Conservation (phyloP, 495 filamentous ascomycete genomes). For the Ramalina peruviana region DNA sequence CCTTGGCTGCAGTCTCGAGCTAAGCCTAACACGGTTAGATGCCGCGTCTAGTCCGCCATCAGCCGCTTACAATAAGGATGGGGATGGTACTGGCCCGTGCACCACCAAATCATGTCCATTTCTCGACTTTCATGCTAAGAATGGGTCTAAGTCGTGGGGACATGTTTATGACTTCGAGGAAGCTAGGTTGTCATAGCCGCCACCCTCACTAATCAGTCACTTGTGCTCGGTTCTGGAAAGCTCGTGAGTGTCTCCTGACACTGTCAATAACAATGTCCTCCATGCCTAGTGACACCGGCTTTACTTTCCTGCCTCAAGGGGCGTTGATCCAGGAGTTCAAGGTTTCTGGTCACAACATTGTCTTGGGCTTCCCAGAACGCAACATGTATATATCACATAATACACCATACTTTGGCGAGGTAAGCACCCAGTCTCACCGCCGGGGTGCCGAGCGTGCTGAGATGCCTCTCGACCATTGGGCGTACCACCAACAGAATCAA, state of each 20-base stretch:
- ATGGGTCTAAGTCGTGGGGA: too few species aligned
- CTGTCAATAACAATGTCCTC: neutral
- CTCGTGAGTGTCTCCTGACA: neutral
- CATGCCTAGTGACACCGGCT: slow-evolving; percentile 18
- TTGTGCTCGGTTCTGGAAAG: neutral
- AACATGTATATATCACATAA: slow-evolving; percentile 62
- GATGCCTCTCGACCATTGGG: slow-evolving; percentile 50
- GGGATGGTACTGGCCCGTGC: too few species aligned
- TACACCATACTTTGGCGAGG: slow-evolving; percentile 66
- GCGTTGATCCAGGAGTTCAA: slow-evolving; percentile 79
- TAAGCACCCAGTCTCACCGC: too few species aligned
- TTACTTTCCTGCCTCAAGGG: slow-evolving; percentile 67
- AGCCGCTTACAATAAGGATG: too few species aligned
- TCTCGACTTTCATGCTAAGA: too few species aligned
- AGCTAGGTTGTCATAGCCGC: too few species aligned
- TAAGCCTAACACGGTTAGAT: too few species aligned
- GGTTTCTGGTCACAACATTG: slow-evolving; percentile 68
- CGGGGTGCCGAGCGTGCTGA: too few species aligned
- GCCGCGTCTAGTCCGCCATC: too few species aligned
- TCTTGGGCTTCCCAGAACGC: slow-evolving; percentile 64
- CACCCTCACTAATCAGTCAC: neutral
- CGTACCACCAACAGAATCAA: slow-evolving; percentile 80
- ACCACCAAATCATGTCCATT: too few species aligned
- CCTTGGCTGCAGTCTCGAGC: too few species aligned
- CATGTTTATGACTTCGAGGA: too few species aligned